A percentile compares a stretch with the other conserved stretches of the same genome.
Evolutionary conservation across 768 basidiomycete species (phyloP).

Genomic region (Serendipita sp.): DNA sequence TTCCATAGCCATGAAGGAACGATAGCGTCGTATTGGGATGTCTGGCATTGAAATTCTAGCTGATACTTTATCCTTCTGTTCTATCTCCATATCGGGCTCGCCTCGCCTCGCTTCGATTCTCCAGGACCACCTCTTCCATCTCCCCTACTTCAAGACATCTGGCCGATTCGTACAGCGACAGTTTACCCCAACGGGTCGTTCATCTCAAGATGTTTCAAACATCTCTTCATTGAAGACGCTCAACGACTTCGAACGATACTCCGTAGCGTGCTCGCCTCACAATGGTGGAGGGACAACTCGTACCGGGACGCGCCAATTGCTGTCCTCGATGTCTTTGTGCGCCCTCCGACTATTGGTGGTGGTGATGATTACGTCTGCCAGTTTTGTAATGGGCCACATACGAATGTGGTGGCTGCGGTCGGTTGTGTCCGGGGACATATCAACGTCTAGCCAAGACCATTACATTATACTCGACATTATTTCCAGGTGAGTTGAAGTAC

Average conservation of each 20-base stretch:
- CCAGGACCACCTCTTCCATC: too few relatives aligned
- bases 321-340: background rate
- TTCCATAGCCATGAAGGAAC: too few relatives aligned
- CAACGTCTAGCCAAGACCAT: background rate
- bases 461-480: too few relatives aligned
- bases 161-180: background rate
- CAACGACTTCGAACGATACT: background rate
- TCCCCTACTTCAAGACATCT: too few relatives aligned
- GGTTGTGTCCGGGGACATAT: background rate
- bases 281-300: background rate
- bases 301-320: background rate
- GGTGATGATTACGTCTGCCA: background rate
- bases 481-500: too few relatives aligned
- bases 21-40: too few relatives aligned
- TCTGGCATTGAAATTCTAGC: too few relatives aligned
- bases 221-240: background rate
- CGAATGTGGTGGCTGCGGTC: background rate
- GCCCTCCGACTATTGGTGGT: background rate
- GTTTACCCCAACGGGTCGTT: background rate
- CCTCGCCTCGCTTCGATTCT: too few relatives aligned
- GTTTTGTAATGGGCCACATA: background rate
- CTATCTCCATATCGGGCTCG: too few relatives aligned
- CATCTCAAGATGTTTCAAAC: background rate
- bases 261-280: background rate
- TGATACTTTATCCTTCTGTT: too few relatives aligned